Conservation (phyloP, 805 yeast genomes). For the Maudiozyma saulgeensis region DNA sequence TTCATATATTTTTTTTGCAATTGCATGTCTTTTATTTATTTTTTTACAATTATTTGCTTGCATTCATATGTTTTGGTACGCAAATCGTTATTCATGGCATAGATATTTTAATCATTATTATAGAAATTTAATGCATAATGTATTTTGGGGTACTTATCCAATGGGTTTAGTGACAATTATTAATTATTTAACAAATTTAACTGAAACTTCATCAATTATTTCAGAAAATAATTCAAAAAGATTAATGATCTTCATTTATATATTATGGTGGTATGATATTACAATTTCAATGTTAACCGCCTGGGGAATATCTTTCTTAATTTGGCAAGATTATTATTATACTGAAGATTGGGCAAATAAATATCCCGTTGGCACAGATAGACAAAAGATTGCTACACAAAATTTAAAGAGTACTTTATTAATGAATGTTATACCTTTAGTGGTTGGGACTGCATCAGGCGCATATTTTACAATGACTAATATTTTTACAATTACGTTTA, state of each 20-base stretch:
- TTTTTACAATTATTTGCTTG: slow-evolving; percentile 35
- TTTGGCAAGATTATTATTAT: slow-evolving; percentile 30
- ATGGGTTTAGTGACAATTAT: slow-evolving; percentile 71
- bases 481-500: slow-evolving; percentile 36
- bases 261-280: slow-evolving; percentile 68
- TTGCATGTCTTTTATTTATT: slow-evolving; percentile 42
- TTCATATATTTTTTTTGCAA: slow-evolving; percentile 54
- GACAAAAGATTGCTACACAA: slow-evolving; percentile 24
- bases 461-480: slow-evolving; percentile 36
- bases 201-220: slow-evolving; percentile 12
- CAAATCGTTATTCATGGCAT: slow-evolving; percentile 12
- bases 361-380: slow-evolving; percentile 6
- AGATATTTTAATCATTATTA: slow-evolving; percentile 24
- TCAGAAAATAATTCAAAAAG: slow-evolving; percentile 12
- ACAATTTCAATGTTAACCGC: slow-evolving; percentile 46
- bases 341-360: slow-evolving; percentile 13
- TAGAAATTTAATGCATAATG: slow-evolving; percentile 38
- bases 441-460: slow-evolving; percentile 70
- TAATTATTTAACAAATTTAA: slow-evolving; percentile 42
- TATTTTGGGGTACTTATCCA: slow-evolving; percentile 67
- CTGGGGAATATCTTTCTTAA: slow-evolving; percentile 49
- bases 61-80: slow-evolving; percentile 32
- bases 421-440: slow-evolving; percentile 70
- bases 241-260: slow-evolving; percentile 45
- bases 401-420: slow-evolving; percentile 49